phyloP scores from a whole-genome alignment of 2,329 filamentous ascomycete species.

The Neofusicoccum cordaticola region DNA sequence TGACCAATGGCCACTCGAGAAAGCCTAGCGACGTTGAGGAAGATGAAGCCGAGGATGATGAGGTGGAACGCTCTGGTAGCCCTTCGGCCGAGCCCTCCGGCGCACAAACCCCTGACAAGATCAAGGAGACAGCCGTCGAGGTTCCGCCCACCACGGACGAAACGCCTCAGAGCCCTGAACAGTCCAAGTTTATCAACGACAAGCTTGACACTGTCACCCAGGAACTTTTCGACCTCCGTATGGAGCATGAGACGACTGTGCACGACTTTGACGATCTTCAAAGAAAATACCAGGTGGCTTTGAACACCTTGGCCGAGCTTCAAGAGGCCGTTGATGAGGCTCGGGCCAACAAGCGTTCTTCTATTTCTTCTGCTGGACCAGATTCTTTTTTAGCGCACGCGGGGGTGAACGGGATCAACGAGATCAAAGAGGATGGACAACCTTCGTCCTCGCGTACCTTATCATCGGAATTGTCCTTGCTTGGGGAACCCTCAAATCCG shows the following conservation, averaged over 20 bases:
- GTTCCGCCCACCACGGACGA: slow-evolving; percentile 34
- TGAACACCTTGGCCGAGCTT: slow-evolving; percentile 77
- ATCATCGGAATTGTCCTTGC: slow-evolving; percentile 89
- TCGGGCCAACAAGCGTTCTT: slow-evolving; percentile 34
- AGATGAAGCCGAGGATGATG: background rate
- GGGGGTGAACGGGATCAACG: slow-evolving; percentile 64
- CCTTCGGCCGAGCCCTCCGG: background rate
- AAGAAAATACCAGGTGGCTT: slow-evolving; percentile 84
- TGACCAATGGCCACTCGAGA: slow-evolving; percentile 27
- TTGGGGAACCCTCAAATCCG: slow-evolving; percentile 62
- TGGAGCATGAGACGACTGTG: slow-evolving; percentile 83
- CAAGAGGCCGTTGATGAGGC: slow-evolving; percentile 83
- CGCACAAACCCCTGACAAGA: background rate
- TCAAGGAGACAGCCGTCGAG: slow-evolving; percentile 1
- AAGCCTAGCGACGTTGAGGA: slow-evolving; percentile 33
- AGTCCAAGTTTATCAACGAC: slow-evolving; percentile 82
- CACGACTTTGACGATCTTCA: slow-evolving; percentile 79
- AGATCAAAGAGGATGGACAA: slow-evolving; percentile 57
- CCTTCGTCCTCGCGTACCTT: slow-evolving; percentile 83
- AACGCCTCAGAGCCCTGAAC: slow-evolving; percentile 66
- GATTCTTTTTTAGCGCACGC: slow-evolving; percentile 82
- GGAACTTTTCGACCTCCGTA: slow-evolving; percentile 83
- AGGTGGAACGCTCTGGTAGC: slow-evolving; percentile 8
- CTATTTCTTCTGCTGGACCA: slow-evolving; percentile 59
- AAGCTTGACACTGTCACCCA: slow-evolving; percentile 90